Evolutionary conservation across 345 rosid species (phyloP), one percentile per base, ranked within the genome.

Genomic region (Murraya koenigii): DNA sequence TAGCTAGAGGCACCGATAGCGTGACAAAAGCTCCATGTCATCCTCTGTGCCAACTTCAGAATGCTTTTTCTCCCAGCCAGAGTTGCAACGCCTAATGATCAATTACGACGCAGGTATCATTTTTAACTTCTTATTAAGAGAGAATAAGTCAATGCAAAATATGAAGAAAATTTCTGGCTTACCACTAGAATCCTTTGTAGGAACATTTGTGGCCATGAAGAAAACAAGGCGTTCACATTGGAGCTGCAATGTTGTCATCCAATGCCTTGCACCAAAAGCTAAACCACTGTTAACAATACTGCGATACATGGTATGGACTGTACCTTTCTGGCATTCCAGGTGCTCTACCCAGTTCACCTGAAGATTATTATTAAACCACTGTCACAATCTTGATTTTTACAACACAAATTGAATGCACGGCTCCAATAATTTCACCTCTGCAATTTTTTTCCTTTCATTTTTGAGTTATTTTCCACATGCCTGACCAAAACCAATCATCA

Each of bases 131-230:
- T 20, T 19, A 9, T 11, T 17, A 38, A 33, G 66, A 58, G 25
- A 64, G 25, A 38, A 7, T 1, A 20, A 17, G 25, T 19, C 14
- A 22, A 33, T 36, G 25, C 38, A 55, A 35, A 77, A 59, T 22
- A 15, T 28, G n/a, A 25, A 28, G 68, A 39, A 33, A 55, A 63
- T 23, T 25, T 55, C 32, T 3, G 33, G 71, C 44, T 72, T 76
- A 96, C 99, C 98, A 25, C 85, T 88, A 69, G 99, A 94, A 84
- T 97, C 99, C 82, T 97, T 97, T 58, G 97, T 93, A 17, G 99
- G 99, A 77, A 97, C 98, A 80, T 97, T 94, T 75, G 97, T 97
- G 41, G 99, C 99, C 99, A 97, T 93, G 91, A 89, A 94, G 90
- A 97, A 97, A 22, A 94, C 98, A 8, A 90, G 92, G 77, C 94